A percentile compares a stretch with the other conserved stretches of the same genome.
Evolutionary conservation across 83 land plant genomes (phyloP).

Genomic region (Thuja plicata): DNA sequence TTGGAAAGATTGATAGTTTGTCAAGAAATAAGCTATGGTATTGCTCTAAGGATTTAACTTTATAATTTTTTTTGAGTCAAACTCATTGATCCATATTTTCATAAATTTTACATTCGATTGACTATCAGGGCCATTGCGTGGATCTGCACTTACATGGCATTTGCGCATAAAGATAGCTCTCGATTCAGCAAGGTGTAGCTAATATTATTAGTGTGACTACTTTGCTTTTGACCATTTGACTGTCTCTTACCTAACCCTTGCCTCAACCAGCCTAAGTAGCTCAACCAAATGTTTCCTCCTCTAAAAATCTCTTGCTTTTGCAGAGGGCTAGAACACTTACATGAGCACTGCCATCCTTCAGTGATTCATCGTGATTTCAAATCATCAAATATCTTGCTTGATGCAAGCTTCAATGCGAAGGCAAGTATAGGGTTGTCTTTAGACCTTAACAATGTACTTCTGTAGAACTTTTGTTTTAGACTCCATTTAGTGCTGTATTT

Average conservation of each 20-base stretch:
- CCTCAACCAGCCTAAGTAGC: not conserved
- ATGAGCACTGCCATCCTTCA: constrained; percentile 78
- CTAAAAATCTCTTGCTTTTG: not conserved
- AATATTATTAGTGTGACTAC: not conserved
- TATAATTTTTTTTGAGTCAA: too few relatives aligned
- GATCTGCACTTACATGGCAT: constrained; percentile 64
- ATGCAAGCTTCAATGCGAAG: constrained; percentile 91
- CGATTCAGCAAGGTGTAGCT: constrained; percentile 60
- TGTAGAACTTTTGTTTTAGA: not conserved
- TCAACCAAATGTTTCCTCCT: not conserved
- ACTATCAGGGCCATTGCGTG: constrained; percentile 59
- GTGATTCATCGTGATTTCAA: constrained; percentile 90
- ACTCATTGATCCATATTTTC: not conserved
- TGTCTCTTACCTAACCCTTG: not conserved
- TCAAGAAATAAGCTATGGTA: not conserved
- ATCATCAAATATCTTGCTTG: constrained; percentile 90
- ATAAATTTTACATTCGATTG: not conserved
- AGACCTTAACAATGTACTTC: not conserved
- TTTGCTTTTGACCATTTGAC: not conserved
- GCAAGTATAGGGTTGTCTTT: constrained; percentile 18
- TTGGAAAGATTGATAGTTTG: not conserved
- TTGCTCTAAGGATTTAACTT: too few relatives aligned
- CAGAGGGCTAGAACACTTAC: constrained; percentile 77
- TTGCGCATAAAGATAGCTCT: constrained; percentile 77
- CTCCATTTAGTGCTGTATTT: not conserved